Percentiles rank a stretch among this genome's conserved stretches.
These are phyloP conservation scores for Penicillium robsamsonii DNA, from an alignment of 495 filamentous ascomycete genomes.

Conservation along the genomic window DNA sequence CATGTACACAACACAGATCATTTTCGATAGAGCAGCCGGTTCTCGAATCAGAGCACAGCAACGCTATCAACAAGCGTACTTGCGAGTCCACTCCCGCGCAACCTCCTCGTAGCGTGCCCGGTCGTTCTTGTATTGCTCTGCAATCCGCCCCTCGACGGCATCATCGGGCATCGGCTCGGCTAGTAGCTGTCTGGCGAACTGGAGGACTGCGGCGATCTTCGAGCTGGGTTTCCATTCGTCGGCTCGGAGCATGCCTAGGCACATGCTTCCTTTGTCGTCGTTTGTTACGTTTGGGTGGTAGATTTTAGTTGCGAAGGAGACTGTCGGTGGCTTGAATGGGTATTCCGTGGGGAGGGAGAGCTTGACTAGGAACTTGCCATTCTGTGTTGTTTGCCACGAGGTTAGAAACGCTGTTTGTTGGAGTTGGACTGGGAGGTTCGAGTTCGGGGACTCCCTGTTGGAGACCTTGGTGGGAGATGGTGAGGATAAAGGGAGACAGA, in stretches of 20 bases:
- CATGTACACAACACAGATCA: neutral
- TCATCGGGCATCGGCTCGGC: constrained; percentile 91
- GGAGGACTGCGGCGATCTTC: constrained; percentile 72
- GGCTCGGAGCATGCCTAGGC: constrained; percentile 77
- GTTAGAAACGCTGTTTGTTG: constrained; percentile 11
- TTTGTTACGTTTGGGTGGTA: constrained; percentile 98
- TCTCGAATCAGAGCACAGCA: neutral
- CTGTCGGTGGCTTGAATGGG: constrained; percentile 87
- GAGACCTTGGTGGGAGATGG: neutral
- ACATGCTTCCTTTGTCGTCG: constrained; percentile 89
- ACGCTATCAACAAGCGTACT: constrained; percentile 58
- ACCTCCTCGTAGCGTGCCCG: constrained; percentile 75
- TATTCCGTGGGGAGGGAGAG: constrained; percentile 80
- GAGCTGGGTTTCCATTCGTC: constrained; percentile 95
- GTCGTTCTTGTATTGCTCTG: constrained; percentile 77
- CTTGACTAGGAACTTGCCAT: constrained; percentile 75
- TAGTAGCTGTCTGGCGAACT: constrained; percentile 74
- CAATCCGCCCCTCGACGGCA: constrained; percentile 83
- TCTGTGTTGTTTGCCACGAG: constrained; percentile 39
- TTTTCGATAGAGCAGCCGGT: neutral
- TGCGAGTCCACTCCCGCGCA: constrained; percentile 75
- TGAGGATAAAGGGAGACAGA: neutral
- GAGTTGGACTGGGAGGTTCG: neutral
- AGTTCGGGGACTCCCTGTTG: no score
- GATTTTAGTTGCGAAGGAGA: constrained; percentile 91